phyloP scores from a whole-genome alignment of 2,329 filamentous ascomycete genomes.

The Epicoccum sorghinum region DNA sequence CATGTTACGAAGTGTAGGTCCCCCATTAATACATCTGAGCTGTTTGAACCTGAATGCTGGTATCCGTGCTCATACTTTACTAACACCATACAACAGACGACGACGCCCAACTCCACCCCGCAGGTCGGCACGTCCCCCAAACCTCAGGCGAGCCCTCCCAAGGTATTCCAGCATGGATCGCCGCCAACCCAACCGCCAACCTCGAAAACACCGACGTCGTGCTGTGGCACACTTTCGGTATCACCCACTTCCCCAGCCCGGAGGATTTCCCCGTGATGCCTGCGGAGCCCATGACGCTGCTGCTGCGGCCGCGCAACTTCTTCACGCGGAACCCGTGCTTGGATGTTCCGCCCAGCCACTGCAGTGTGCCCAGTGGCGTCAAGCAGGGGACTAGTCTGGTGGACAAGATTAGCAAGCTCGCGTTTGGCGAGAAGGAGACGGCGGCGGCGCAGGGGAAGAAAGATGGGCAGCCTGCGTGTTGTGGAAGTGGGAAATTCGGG shows the following conservation, averaged over 20 bases:
- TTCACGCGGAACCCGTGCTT: constrained; percentile 79
- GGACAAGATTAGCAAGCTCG: constrained; percentile 58
- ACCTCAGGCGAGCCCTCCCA: constrained; percentile 78
- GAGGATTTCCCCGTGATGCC: constrained; percentile 96
- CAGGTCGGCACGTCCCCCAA: constrained; percentile 85
- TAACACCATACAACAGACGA: constrained; percentile 59
- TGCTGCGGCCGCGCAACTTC: constrained; percentile 82
- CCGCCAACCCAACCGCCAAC: constrained; percentile 67
- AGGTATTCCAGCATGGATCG: constrained; percentile 78
- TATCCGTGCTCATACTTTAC: not conserved
- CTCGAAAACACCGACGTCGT: constrained; percentile 87
- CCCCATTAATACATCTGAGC: not conserved
- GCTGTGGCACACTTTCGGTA: constrained; percentile 91
- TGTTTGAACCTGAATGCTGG: too few species aligned
- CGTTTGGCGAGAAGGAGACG: constrained; percentile 51
- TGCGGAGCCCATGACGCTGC: constrained; percentile 75
- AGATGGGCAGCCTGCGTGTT: constrained; percentile 17
- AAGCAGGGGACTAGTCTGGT: constrained; percentile 55
- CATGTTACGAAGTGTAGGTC: constrained; percentile 85
- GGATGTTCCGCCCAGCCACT: constrained; percentile 79
- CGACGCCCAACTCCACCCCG: constrained; percentile 83
- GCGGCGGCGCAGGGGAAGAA: constrained; percentile 6
- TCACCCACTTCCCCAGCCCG: constrained; percentile 86
- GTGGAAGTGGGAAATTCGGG: constrained; percentile 27
- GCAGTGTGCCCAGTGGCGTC: constrained; percentile 73